Percentiles rank a stretch among this genome's conserved stretches.
phyloP scores from a whole-genome alignment of 768 basidiomycete species.

The Hirschioporus abietinus region DNA sequence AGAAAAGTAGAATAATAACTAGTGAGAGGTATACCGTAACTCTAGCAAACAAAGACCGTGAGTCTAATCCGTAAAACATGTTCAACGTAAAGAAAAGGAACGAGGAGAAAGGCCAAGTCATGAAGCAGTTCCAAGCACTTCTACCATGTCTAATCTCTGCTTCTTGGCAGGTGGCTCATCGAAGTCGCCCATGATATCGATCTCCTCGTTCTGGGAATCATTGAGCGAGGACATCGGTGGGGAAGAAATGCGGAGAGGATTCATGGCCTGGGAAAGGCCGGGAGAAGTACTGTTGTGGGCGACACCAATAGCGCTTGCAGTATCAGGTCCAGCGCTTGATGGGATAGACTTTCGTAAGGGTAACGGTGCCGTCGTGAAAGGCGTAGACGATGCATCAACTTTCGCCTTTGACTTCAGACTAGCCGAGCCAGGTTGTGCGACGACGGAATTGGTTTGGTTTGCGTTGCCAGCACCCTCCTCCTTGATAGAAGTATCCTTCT shows the following conservation, averaged over 20 bases:
- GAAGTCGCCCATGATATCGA: background rate
- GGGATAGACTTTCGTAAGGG: background rate
- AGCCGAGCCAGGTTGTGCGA: conserved; percentile 4
- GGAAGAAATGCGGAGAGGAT: background rate
- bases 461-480: background rate
- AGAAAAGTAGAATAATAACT: background rate
- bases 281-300: background rate
- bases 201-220: background rate
- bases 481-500: conserved; percentile 9
- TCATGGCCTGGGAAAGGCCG: background rate
- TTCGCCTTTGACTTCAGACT: conserved; percentile 8
- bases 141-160: background rate
- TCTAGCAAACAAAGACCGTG: background rate
- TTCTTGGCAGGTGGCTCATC: background rate
- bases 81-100: background rate
- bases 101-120: background rate
- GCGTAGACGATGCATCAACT: conserved; percentile 14
- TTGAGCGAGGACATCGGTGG: background rate
- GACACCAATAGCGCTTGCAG: background rate
- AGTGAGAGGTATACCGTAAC: background rate
- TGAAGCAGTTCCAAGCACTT: background rate
- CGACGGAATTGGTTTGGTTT: conserved; percentile 13
- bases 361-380: conserved; percentile 8
- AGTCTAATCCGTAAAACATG: background rate
- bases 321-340: background rate